Evolutionary conservation across 164 flowering plant genomes (phyloP), one percentile per base, ranked within the genome.

Genomic region (Vitis cinerea): DNA sequence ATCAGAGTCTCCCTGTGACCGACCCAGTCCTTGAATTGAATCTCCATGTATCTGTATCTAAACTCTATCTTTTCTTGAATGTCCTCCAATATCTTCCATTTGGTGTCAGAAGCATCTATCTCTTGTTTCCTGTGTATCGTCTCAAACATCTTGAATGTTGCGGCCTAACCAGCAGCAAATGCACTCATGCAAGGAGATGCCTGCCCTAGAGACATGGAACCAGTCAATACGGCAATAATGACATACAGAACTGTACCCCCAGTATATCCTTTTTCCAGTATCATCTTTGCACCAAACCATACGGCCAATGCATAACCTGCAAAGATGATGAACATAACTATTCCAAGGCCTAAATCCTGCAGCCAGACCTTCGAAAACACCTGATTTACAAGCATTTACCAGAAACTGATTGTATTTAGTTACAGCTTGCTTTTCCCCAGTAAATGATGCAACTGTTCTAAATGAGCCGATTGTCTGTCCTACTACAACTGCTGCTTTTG

Each of bases 1-100:
- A 92, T 85, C 23, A 90, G 9, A 16, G 97, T 92, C 72, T 87
- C 78, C 71, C 97, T 82, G 63, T 87, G 90, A 31, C 97, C 97
- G 2, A 90, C 95, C 97, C 95, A 92, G 59, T 90, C 97, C 97
- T 92, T 83, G 81, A 52, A 81, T 64, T 44, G 80, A 76, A 65
- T 77, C 80, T 57, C 88, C 86, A 66, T 90, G 83, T 71, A 83
- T 71, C 94, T 17, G 17, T 17, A 17, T 17, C 17, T 17, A 17
- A 86, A 60, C 61, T 86, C 89, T n/a, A 86, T 79, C 17, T 86
- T 81, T 30, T 87, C 89, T 2, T 62, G 77, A 49, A 80, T 74
- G 56, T 83, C 89, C 12, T 79, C 78, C 72, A 82, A 69, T 49
- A 59, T 66, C 30, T 70, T 78, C 50, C 89, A 87, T 11, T 48